These are phyloP conservation scores for Botrytis fabae DNA, from an alignment of 2,329 filamentous ascomycete species.

Conservation along the genomic window DNA sequence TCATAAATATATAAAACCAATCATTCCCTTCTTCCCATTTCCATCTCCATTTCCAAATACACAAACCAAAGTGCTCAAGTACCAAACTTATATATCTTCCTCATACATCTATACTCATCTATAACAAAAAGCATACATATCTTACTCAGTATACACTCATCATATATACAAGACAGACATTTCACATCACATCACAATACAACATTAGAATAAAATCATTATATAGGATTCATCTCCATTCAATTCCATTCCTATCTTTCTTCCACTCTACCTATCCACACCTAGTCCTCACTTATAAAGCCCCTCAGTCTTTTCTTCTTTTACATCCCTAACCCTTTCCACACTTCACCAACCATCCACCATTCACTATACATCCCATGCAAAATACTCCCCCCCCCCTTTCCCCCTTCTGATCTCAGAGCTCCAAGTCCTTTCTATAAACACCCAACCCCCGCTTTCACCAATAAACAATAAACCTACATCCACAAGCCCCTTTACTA, in stretches of 20 bases:
- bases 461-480: conserved; percentile 13
- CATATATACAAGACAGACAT: not conserved
- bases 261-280: not conserved
- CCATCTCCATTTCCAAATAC: not conserved
- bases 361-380: not conserved
- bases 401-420: not conserved
- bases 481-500: not conserved
- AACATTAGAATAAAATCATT: not conserved
- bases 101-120: no score
- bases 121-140: not conserved
- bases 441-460: not conserved
- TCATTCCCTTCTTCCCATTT: not conserved
- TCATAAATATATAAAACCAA: not conserved
- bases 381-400: no score
- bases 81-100: no score
- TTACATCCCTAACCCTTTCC: not conserved
- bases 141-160: not conserved
- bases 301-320: not conserved
- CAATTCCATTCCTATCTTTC: not conserved
- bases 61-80: no score
- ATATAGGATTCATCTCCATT: not conserved
- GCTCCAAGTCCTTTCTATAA: not conserved
- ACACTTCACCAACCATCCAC: not conserved
- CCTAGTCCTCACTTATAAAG: not conserved
- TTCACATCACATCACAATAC: not conserved